Conservation (phyloP, 208 protist genomes). For the Herpetomonas samuelpessoai region DNA sequence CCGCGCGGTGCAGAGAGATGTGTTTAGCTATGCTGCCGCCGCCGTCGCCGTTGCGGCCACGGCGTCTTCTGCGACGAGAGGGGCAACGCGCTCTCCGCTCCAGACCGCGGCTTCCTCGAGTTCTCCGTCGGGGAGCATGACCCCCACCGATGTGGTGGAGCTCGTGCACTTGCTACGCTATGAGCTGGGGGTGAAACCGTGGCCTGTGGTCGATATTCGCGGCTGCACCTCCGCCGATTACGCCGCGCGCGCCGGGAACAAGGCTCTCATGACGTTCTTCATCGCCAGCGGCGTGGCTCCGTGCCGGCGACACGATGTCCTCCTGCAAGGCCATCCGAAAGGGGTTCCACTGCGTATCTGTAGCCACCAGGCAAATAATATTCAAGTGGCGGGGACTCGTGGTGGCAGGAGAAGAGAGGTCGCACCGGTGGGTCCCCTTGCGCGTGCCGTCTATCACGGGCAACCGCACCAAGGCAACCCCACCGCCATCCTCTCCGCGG, state of each 20-base stretch:
- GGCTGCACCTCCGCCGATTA: conserved; percentile 78
- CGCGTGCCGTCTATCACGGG: conserved; percentile 5
- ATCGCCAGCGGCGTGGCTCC: conserved; percentile 40
- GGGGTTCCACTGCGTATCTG: too few species aligned
- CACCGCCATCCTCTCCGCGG: neutral
- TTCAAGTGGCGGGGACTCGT: too few species aligned
- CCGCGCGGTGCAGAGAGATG: conserved; percentile 56
- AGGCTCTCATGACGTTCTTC: conserved; percentile 31
- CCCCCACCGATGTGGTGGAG: conserved; percentile 3
- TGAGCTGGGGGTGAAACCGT: conserved; percentile 49
- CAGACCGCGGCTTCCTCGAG: too few species aligned
- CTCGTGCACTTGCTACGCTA: conserved; percentile 39
- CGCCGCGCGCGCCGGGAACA: conserved; percentile 19
- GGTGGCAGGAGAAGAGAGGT: neutral
- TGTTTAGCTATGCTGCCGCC: conserved; percentile 72
- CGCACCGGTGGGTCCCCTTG: neutral
- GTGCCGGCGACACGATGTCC: conserved; percentile 27
- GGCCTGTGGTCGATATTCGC: conserved; percentile 46
- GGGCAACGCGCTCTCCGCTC: too few species aligned
- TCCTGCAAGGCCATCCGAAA: neutral
- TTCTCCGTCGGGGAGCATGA: conserved; percentile 12
- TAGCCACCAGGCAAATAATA: too few species aligned
- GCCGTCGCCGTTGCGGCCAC: conserved; percentile 25
- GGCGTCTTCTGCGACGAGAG: too few species aligned
- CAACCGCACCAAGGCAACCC: neutral